Evolutionary conservation across 2,329 filamentous ascomycete species (phyloP).

Genomic region (Penicillium sp.): DNA sequence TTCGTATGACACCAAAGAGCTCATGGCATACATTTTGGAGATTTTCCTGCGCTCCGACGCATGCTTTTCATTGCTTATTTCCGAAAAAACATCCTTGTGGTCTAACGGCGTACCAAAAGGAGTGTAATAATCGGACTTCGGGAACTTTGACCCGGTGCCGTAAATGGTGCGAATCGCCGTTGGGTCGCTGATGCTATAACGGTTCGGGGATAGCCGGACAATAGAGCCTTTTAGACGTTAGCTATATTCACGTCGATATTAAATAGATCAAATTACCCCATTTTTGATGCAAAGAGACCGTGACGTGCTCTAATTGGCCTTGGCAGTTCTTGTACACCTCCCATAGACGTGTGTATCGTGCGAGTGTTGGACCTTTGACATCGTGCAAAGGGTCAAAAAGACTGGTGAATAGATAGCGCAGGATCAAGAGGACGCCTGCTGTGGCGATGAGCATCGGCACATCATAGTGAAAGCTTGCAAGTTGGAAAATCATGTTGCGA

Average conservation of each 20-base stretch:
- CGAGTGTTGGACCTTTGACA: background rate
- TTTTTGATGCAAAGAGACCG: background rate
- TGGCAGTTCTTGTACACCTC: background rate
- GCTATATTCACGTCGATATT: background rate
- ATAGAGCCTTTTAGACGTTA: background rate
- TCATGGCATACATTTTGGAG: conserved; percentile 25
- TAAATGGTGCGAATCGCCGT: conserved; percentile 26
- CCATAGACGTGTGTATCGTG: background rate
- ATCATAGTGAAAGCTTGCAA: background rate
- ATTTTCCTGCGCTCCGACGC: conserved; percentile 17
- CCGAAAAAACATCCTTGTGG: background rate
- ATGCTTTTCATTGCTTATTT: conserved; percentile 7
- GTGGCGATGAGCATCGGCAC: background rate
- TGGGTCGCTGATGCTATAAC: conserved; percentile 20
- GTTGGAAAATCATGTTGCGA: background rate
- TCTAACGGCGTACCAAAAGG: background rate
- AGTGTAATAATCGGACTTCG: conserved; percentile 27
- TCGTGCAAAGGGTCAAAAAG: background rate
- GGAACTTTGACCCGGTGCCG: conserved; percentile 21
- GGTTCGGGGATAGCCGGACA: conserved; percentile 23
- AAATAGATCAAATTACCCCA: background rate
- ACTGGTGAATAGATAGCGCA: background rate
- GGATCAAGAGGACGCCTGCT: background rate
- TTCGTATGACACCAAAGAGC: conserved; percentile 20
- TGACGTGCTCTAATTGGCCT: background rate